Evolutionary conservation across 257 asterid species (phyloP), one percentile per base, ranked within the genome.

Genomic region (Buddleja alternifolia): DNA sequence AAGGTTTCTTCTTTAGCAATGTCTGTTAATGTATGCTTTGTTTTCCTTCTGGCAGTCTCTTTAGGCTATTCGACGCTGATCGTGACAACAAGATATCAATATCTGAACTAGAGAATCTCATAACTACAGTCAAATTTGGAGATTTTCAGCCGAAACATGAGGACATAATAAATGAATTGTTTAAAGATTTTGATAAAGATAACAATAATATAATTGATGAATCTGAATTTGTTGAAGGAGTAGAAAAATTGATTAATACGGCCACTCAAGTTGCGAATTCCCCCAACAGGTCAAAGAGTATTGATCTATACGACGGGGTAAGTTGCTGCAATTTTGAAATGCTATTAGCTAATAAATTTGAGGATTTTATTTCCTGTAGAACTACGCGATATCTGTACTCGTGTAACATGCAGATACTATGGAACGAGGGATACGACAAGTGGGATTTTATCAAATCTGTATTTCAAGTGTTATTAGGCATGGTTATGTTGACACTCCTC

Each of bases 401-500:
- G 29, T 16, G n/a, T 20, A 23, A 63, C 53, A 47, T 52, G 75
- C 82, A 81, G 89, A 67, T 71, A 14, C 71, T 78, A 69, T 76
- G 82, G 86, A 74, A 59, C 24, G 23, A 74, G 56, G 48, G 55
- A 10, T 42, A 47, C 0, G 60, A 56, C 71, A 65, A 60, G 46
- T 65, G 80, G 83, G 69, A 60, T 4, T 54, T 82, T 12, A 7
- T 73, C 63, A 42, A n/a, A n/a, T n/a, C n/a, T n/a, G n/a, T n/a
- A n/a, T n/a, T n/a, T n/a, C n/a, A n/a, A n/a, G n/a, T n/a, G n/a
- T n/a, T n/a, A n/a, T n/a, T n/a, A n/a, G n/a, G n/a, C n/a, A n/a
- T n/a, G n/a, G n/a, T n/a, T n/a, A 77, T 78, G 25, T 16, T 83
- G 45, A 88, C 88, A 14, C 72, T 85, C 47, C 70, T 82, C 3